A percentile compares a stretch with the other conserved stretches of the same genome.
These are phyloP conservation scores for Lentinula sp. DNA, from an alignment of 768 basidiomycete genomes.

Conservation along the genomic window DNA sequence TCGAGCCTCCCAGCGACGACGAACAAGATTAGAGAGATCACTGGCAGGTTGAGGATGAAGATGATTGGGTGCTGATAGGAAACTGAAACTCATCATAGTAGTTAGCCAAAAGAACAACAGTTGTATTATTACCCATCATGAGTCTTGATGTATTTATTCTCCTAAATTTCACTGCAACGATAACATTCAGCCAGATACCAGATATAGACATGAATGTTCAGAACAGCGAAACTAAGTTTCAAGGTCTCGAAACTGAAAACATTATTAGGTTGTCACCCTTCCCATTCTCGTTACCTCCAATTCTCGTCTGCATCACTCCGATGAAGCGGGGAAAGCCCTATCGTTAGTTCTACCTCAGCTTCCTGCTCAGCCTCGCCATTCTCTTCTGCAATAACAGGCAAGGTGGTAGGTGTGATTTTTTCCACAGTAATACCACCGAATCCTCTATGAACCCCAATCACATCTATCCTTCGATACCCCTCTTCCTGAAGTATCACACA, in stretches of 20 bases:
- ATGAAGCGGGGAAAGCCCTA: background rate
- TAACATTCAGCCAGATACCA: too few species aligned
- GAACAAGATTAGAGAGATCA: background rate
- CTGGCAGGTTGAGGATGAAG: background rate
- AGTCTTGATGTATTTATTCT: too few species aligned
- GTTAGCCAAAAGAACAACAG: too few species aligned
- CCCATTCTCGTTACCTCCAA: background rate
- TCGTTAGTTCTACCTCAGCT: background rate
- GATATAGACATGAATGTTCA: too few species aligned
- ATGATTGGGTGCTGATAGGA: background rate
- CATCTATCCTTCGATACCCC: conserved; percentile 6
- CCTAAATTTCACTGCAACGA: too few species aligned
- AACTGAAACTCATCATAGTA: background rate
- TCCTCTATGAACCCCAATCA: conserved; percentile 1
- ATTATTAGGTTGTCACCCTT: background rate
- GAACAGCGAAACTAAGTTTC: background rate
- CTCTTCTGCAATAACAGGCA: background rate
- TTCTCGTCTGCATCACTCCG: background rate
- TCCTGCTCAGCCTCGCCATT: background rate
- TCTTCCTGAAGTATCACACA: conserved; percentile 2
- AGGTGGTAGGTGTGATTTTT: background rate
- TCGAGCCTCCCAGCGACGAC: background rate
- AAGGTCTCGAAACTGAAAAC: background rate
- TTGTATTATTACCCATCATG: too few species aligned
- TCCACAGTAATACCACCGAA: conserved; percentile 3